Base-by-base conservation (phyloP, 2,329 filamentous ascomycete genomes). In the Coleophoma cylindrospora region DNA sequence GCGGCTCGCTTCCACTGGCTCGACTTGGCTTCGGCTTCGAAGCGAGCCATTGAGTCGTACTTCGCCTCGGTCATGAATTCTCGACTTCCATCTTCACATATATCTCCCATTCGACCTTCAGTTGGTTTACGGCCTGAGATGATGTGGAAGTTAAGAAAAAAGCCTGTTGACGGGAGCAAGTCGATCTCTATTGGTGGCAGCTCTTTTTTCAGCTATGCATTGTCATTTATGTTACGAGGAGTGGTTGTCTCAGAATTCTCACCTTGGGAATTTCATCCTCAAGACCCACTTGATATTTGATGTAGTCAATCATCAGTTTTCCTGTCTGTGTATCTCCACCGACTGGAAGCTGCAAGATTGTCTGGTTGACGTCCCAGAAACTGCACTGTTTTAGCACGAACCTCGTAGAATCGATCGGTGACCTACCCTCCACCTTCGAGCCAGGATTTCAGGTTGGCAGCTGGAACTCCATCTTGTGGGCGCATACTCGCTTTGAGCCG, bases 311-410 rank as follows among this genome's bases (percentile, higher is more conserved):
- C 9, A 63, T 41, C 36, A 56, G 43, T 47, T 57, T 43, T 32
- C 61, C 55, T 34, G 52, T 45, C 10, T 37, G 21, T 12, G 53
- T 59, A 6, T 48, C 56, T 15, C 60, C 59, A n/a, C 56, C 53
- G 37, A 65, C 54, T 5, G 58, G 57, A n/a, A 64, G 48, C 3
- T 52, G 57, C 22, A 62, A 21, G 17, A 64, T 51, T 21, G 55
- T 45, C 33, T 65, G 51, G 19, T 59, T 61, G 2, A 64, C 60
- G 48, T 65, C 62, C 52, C 56, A 63, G 38, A 64, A 65, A 4
- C 62, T 64, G 49, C 14, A 36, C 12, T 36, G 37, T 4, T 10
- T 17, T 36, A 19, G 9, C n/a, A 19, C 15, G 7, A 15, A 5
- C 9, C n/a, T 40, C n/a, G 3, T 27, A 45, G 11, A 37, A 45